These are phyloP conservation scores for Porogramme epimiltina DNA, from an alignment of 1,284 basidiomycete species.

Conservation along the genomic window DNA sequence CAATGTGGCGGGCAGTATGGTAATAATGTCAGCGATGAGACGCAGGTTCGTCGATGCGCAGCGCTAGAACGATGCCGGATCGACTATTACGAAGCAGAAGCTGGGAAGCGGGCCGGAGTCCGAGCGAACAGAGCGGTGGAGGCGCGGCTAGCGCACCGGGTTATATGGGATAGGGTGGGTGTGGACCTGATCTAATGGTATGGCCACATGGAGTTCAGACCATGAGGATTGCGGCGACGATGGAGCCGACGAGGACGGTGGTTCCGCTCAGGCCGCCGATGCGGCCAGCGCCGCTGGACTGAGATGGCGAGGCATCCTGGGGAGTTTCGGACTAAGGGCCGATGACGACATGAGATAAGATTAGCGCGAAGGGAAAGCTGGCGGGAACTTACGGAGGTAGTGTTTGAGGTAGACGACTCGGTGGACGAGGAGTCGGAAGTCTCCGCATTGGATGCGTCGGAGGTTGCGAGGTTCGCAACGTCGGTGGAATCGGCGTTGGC, in stretches of 20 bases:
- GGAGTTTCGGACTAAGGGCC: not conserved
- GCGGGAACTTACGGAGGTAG: not conserved
- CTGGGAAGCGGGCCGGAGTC: not conserved
- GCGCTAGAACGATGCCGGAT: not conserved
- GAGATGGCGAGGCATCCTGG: not conserved
- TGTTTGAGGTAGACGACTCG: not conserved
- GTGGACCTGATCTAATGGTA: not conserved
- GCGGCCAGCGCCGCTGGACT: constrained; percentile 9
- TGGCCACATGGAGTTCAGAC: constrained; percentile 4
- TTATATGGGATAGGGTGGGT: not conserved
- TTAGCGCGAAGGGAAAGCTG: no score
- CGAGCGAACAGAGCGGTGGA: not conserved
- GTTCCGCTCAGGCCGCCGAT: constrained; percentile 4
- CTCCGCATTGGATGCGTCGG: not conserved
- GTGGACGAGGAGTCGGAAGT: not conserved
- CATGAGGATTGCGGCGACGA: constrained; percentile 10
- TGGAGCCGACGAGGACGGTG: constrained; percentile 7
- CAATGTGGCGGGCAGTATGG: not conserved
- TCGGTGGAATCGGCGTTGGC: not conserved
- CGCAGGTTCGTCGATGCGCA: not conserved
- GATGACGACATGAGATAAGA: no score
- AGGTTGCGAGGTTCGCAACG: not conserved
- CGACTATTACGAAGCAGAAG: constrained; percentile 3
- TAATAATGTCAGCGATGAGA: constrained; percentile 13
- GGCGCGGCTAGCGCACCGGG: constrained; percentile 9